These are phyloP conservation scores for Aureobasidium sp. DNA, from an alignment of 2,329 filamentous ascomycete genomes.

Conservation along the genomic window DNA sequence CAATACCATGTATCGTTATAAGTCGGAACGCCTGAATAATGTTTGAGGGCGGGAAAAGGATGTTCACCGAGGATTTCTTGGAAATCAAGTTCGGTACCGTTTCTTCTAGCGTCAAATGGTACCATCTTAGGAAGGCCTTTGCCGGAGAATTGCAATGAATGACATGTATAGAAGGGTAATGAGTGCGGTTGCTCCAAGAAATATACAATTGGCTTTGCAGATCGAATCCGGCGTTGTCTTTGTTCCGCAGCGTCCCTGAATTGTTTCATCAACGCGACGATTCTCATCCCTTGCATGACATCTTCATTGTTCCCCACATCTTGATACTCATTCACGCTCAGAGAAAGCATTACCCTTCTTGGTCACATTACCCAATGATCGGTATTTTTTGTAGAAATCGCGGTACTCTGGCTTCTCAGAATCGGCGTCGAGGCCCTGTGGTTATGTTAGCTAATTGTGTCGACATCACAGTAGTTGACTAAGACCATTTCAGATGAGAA, in stretches of 20 bases:
- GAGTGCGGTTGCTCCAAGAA: not conserved
- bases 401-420: not conserved
- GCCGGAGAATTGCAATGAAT: not conserved
- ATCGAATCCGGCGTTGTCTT: not conserved
- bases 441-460: not conserved
- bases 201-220: not conserved
- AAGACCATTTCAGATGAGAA: not conserved
- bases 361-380: not conserved
- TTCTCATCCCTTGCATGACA: not conserved
- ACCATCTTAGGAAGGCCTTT: not conserved
- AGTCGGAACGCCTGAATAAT: not conserved
- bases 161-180: not conserved
- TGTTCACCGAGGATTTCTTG: not conserved
- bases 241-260: not conserved
- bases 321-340: not conserved
- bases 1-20: not conserved
- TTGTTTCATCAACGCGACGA: not conserved
- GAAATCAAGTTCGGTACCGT: not conserved
- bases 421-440: not conserved
- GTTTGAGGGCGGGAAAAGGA: not conserved
- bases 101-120: not conserved
- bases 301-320: not conserved
- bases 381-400: not conserved
- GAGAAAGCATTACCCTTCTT: constrained; percentile 3
- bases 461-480: too few relatives aligned